Percentiles rank a stretch among this genome's conserved stretches.
phyloP scores from a whole-genome alignment of 2,329 filamentous ascomycete genomes.

The Metarhizium brunneum region DNA sequence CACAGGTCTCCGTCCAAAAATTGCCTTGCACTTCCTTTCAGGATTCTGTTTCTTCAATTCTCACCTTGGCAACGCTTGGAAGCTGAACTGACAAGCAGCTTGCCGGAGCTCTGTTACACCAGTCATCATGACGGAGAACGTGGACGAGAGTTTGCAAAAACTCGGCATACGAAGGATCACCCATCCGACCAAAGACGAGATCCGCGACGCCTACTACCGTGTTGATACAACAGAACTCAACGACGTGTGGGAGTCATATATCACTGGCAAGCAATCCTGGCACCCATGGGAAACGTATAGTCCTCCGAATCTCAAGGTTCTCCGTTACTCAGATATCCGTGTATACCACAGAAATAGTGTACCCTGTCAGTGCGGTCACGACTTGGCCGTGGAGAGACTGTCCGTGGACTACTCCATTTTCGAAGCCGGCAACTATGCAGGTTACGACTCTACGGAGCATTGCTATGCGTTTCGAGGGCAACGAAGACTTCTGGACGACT shows the following conservation, averaged over 20 bases:
- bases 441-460: not conserved
- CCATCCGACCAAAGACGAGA: not conserved
- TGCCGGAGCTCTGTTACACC: not conserved
- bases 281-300: not conserved
- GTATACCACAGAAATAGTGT: not conserved
- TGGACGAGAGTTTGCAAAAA: not conserved
- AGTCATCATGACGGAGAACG: not conserved
- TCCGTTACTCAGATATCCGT: conserved; percentile 1
- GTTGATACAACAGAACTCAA: not conserved
- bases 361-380: not conserved
- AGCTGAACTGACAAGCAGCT: not conserved
- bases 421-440: conserved; percentile 4
- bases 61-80: too few species aligned
- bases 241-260: not conserved
- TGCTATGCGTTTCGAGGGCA: conserved; percentile 10
- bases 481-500: conserved; percentile 3
- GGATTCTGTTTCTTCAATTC: too few species aligned
- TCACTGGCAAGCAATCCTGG: not conserved
- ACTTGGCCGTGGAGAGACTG: not conserved
- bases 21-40: too few species aligned
- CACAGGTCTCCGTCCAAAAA: too few species aligned
- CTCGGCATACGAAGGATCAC: not conserved
- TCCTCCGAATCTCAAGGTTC: not conserved
- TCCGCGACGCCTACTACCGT: not conserved
- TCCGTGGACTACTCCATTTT: not conserved